Evolutionary conservation across 352 stramenopile genomes (phyloP), one percentile per base, ranked within the genome.

Genomic region (Globisporangium barbulae): DNA sequence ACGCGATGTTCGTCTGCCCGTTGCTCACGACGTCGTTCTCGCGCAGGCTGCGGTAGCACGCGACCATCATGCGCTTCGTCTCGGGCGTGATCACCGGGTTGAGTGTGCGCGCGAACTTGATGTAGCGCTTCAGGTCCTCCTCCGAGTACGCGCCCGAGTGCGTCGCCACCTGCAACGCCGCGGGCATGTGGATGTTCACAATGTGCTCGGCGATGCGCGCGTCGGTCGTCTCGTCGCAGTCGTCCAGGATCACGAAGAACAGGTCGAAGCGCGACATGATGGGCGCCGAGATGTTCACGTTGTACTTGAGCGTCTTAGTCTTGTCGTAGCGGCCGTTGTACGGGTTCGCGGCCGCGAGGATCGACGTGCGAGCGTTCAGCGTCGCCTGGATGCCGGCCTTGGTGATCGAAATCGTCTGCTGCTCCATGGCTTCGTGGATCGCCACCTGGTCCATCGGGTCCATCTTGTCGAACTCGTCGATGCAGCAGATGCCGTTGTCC

Each of bases 381-480:
- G 97, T 99, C 5, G 97, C 98, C 19, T 98, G 96, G 69, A 99
- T 99, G 17, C 98, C 98, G 5, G 97, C 98, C 73, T 99, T 99
- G 28, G 97, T 98, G 62, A 99, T 99, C 3, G 80, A 90, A 39
- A 99, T 98, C 15, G 97, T 99, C 78, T 99, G 98, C 74, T 99
- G 97, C 79, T 99, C 98, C 97, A 99, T 99, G 6, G 98, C 98
- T 70, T 99, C 96, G 83, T 99, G 98, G 70, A 99, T 99, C 4
- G 98, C 97, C 10, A 98, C 98, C 65, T 98, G 90, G 71, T 99
- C 97, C 64, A 82, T 78, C 61, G 98, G 91, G 45, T 99, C 96
- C 97, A 99, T 99, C 77, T 98, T 98, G 71, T 98, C 94, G 63
- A 98, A 99, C 75, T 99, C 97, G 74, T 99, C 98, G 78, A 99